Conservation (phyloP, 805 yeast species). For the Yamadazyma ubonensis region DNA sequence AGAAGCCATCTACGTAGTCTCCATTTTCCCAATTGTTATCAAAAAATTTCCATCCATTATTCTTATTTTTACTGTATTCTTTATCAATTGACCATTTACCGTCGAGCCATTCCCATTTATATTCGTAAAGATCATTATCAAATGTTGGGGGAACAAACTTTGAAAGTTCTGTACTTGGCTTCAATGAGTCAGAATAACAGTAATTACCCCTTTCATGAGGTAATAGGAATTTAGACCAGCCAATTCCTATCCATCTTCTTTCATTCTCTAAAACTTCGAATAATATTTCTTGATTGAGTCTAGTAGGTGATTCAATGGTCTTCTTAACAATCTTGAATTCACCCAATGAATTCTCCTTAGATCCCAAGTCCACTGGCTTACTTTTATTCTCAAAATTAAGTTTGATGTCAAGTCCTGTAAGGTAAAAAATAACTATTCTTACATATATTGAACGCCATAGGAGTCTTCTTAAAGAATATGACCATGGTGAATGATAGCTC, state of each 20-base stretch:
- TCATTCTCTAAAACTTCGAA: constrained; percentile 57
- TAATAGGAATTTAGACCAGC: constrained; percentile 52
- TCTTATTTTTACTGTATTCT: constrained; percentile 35
- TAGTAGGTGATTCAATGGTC: constrained; percentile 38
- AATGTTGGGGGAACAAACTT: constrained; percentile 48
- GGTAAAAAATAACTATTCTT: constrained; percentile 34
- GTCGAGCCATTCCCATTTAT: constrained; percentile 61
- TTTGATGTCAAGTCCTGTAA: constrained; percentile 41
- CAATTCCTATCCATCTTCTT: constrained; percentile 61
- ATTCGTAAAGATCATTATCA: constrained; percentile 34
- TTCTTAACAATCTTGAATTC: constrained; percentile 42
- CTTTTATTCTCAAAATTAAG: constrained; percentile 18
- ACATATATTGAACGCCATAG: constrained; percentile 51
- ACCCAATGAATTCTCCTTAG: constrained; percentile 17
- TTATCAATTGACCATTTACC: constrained; percentile 48
- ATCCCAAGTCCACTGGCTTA: constrained; percentile 20
- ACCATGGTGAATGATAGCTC: constrained; percentile 50
- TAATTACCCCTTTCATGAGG: constrained; percentile 54
- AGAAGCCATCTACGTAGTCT: constrained; percentile 42
- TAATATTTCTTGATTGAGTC: constrained; percentile 45
- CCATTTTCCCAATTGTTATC: constrained; percentile 51
- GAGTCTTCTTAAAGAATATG: constrained; percentile 42
- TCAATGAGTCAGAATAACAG: constrained; percentile 41
- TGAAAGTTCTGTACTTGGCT: constrained; percentile 24
- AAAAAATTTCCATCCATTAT: constrained; percentile 55